Conservation (phyloP, 345 rosid species). For the Microcos paniculata region DNA sequence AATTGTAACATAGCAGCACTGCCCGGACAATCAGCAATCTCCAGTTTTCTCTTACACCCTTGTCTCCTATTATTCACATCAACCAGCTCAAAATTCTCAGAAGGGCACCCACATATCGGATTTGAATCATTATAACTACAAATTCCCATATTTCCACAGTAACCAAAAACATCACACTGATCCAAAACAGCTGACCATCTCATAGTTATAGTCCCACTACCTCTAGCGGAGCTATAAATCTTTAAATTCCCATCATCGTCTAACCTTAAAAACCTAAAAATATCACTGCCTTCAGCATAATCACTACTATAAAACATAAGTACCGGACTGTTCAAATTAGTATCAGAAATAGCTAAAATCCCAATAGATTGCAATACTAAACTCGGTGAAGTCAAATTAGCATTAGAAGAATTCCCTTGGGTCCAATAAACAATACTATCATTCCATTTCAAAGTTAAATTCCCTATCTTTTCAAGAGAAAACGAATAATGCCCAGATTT, state of each 20-base stretch:
- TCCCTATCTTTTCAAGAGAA: conserved; percentile 36
- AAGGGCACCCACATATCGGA: conserved; percentile 63
- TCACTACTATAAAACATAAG: conserved; percentile 53
- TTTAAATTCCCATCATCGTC: conserved; percentile 66
- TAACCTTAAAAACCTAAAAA: conserved; percentile 54
- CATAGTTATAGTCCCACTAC: conserved; percentile 21
- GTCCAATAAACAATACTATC: conserved; percentile 42
- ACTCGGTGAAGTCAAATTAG: conserved; percentile 45
- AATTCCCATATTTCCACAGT: conserved; percentile 64
- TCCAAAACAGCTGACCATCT: conserved; percentile 64
- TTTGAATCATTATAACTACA: conserved; percentile 46
- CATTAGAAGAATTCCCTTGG: conserved; percentile 36
- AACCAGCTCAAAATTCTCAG: conserved; percentile 54
- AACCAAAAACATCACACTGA: conserved; percentile 65
- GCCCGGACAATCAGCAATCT: conserved; percentile 50
- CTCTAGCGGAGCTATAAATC: conserved; percentile 42
- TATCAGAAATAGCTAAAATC: conserved; percentile 43
- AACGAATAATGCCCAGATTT: conserved; percentile 53
- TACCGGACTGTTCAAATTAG: conserved; percentile 15
- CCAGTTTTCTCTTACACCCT: conserved; percentile 64
- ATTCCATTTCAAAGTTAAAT: conserved; percentile 56
- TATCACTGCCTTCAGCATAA: conserved; percentile 48
- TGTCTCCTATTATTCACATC: conserved; percentile 45
- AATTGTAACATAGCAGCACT: conserved; percentile 49
- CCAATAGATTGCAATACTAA: conserved; percentile 47